Conservation (phyloP, 352 stramenopile genomes). For the Aphanomyces stellatus region DNA sequence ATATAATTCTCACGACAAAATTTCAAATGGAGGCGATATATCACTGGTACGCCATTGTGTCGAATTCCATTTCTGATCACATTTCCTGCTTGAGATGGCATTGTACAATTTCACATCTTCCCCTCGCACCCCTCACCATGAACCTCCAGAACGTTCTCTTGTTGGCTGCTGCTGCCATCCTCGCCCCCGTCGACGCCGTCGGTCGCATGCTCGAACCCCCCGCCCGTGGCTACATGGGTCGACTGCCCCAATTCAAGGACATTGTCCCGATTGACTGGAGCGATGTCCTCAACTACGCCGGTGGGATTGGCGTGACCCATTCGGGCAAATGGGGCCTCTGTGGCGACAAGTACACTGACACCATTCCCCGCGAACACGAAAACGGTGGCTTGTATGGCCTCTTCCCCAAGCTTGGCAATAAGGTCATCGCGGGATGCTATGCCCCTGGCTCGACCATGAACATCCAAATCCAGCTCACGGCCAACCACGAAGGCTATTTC, state of each 20-base stretch:
- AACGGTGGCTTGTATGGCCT: not conserved
- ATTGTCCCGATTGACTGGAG: not conserved
- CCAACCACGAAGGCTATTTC: slow-evolving; percentile 44
- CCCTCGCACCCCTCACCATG: too few relatives aligned
- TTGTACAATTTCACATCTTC: too few relatives aligned
- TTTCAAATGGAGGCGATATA: too few relatives aligned
- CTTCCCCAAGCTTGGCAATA: not conserved
- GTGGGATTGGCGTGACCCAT: not conserved
- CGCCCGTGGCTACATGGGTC: not conserved
- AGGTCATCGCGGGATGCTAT: not conserved
- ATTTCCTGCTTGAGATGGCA: too few relatives aligned
- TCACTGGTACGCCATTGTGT: too few relatives aligned
- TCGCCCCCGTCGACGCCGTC: not conserved
- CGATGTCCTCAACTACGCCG: not conserved
- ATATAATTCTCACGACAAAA: too few relatives aligned
- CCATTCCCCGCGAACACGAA: not conserved
- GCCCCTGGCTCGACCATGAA: slow-evolving; percentile 20
- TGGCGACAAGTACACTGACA: not conserved
- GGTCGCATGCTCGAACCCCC: not conserved
- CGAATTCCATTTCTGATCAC: too few relatives aligned
- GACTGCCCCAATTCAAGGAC: not conserved
- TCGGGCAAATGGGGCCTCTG: not conserved
- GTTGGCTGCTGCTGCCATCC: not conserved
- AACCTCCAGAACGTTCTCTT: too few relatives aligned
- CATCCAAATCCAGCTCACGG: slow-evolving; percentile 32